Evolutionary conservation across 129 eudicot species (phyloP).

Genomic region (Tagetes erecta): DNA sequence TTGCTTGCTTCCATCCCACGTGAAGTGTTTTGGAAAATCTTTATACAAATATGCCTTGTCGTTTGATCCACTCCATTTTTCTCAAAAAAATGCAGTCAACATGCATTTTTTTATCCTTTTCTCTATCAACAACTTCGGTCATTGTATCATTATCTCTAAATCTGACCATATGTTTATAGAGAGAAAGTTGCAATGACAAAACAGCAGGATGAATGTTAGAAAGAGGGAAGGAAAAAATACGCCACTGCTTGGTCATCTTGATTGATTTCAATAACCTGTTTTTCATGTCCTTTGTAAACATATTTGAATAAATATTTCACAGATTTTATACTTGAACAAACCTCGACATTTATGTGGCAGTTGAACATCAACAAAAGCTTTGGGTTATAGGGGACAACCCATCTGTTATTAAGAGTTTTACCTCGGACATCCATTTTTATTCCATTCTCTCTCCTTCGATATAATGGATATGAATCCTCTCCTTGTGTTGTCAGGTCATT

Average conservation of each 20-base stretch:
- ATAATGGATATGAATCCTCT: too few relatives aligned
- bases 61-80: background rate
- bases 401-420: too few relatives aligned
- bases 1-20: too few relatives aligned
- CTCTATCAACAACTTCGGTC: background rate
- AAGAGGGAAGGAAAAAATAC: slow-evolving; percentile 13
- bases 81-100: slow-evolving; percentile 23
- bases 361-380: too few relatives aligned
- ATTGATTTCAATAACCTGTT: background rate
- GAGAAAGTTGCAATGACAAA: background rate
- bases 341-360: too few relatives aligned
- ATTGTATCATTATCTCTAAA: slow-evolving; percentile 1
- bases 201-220: slow-evolving; percentile 19
- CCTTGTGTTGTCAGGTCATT: too few relatives aligned
- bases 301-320: too few relatives aligned
- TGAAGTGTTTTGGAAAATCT: background rate
- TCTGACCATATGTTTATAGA: slow-evolving; percentile 1
- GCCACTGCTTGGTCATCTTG: slow-evolving; percentile 7
- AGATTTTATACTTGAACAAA: too few relatives aligned
- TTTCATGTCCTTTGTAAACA: slow-evolving; percentile 2
- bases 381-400: too few relatives aligned
- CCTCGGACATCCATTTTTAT: too few relatives aligned
- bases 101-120: background rate
- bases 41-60: slow-evolving; percentile 18
- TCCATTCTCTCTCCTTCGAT: too few relatives aligned